Evolutionary conservation across 306 rosid genomes (phyloP).

Genomic region (Hippophae rhamnoides): DNA sequence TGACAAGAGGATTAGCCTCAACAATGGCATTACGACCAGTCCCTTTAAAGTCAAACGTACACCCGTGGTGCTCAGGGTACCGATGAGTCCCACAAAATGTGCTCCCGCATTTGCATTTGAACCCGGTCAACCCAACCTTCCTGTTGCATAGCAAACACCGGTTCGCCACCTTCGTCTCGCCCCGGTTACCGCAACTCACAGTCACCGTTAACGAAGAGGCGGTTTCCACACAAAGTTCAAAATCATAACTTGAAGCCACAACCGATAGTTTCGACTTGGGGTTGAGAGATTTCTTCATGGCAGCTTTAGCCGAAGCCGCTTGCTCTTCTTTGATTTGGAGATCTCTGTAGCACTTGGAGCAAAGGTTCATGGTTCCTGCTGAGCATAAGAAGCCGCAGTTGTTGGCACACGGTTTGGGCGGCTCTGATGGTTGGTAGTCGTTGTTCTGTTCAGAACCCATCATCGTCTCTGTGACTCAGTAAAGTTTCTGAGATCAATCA

Average conservation of each 20-base stretch:
- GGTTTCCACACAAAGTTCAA: not conserved
- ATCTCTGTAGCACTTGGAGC: slow-evolving; percentile 51
- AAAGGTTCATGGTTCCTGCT: slow-evolving; percentile 37
- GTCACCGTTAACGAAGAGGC: not conserved
- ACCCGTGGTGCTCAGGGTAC: slow-evolving; percentile 48
- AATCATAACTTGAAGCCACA: not conserved
- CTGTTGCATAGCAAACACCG: slow-evolving; percentile 47
- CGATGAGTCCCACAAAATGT: slow-evolving; percentile 48
- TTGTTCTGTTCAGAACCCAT: slow-evolving; percentile 52
- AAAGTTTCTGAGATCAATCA: not conserved
- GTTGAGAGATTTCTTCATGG: slow-evolving; percentile 29
- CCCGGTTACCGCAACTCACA: not conserved
- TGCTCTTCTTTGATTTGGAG: slow-evolving; percentile 15
- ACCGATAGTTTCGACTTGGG: not conserved
- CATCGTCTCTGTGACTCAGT: not conserved
- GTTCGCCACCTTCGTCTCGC: slow-evolving; percentile 13
- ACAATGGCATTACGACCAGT: slow-evolving; percentile 37
- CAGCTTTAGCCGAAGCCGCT: slow-evolving; percentile 35
- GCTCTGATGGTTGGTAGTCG: slow-evolving; percentile 35
- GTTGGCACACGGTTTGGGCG: slow-evolving; percentile 42
- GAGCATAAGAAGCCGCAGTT: slow-evolving; percentile 60
- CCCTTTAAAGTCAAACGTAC: slow-evolving; percentile 37
- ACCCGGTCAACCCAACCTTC: slow-evolving; percentile 47
- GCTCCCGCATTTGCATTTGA: slow-evolving; percentile 47
- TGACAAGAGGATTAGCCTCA: slow-evolving; percentile 40